Evolutionary conservation across 805 yeast species (phyloP).

Genomic region (Metschnikowia drakensbergensis): DNA sequence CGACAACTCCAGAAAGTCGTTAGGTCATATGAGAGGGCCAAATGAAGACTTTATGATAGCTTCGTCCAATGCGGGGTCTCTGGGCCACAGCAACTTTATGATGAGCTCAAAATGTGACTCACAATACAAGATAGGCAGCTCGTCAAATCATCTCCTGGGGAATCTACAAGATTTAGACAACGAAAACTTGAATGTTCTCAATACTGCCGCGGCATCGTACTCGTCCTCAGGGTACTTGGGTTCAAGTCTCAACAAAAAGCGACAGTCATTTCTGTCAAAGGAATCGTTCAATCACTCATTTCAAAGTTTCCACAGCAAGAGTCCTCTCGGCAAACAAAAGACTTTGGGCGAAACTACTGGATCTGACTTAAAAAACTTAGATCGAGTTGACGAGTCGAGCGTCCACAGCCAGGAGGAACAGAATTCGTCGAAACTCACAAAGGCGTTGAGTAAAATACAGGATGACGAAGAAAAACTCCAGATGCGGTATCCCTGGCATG

Average conservation of each 20-base stretch:
- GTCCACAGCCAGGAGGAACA: constrained; percentile 12
- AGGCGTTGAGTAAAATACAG: constrained; percentile 19
- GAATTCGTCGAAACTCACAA: constrained; percentile 24
- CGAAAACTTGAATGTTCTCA: constrained; percentile 28
- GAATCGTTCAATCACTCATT: constrained; percentile 8
- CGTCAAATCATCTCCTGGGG: neutral
- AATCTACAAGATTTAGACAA: constrained; percentile 30
- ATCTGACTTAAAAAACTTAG: constrained; percentile 4
- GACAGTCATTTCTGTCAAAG: constrained; percentile 8
- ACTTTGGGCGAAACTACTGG: neutral
- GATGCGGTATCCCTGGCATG: constrained; percentile 51
- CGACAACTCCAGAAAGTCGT: neutral
- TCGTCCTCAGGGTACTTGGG: constrained; percentile 11
- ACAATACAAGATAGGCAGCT: neutral
- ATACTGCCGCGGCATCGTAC: constrained; percentile 16
- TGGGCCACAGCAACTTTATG: neutral
- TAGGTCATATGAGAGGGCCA: constrained; percentile 2
- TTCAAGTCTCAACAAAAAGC: neutral
- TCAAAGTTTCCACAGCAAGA: constrained; percentile 7
- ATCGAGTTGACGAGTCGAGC: constrained; percentile 19
- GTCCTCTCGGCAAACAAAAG: neutral
- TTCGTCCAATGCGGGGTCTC: neutral
- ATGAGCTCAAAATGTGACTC: neutral
- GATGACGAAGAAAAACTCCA: constrained; percentile 1
- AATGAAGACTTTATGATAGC: constrained; percentile 3